Percentiles rank a stretch among this genome's conserved stretches.
These are phyloP conservation scores for Boechera divaricarpa DNA, from an alignment of 345 rosid species.

Conservation along the genomic window DNA sequence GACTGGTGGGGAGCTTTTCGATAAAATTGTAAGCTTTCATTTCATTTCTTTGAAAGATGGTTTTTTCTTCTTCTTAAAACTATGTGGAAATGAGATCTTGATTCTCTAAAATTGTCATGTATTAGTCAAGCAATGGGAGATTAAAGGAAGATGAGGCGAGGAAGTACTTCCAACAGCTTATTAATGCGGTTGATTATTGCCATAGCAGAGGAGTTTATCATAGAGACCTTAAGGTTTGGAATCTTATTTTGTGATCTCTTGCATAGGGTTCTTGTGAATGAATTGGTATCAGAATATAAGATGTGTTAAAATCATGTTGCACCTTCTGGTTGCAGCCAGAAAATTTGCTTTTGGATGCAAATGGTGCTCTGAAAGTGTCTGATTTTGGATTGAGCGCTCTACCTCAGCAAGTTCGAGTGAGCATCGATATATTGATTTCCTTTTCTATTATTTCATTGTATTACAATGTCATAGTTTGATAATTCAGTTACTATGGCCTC, in stretches of 20 bases:
- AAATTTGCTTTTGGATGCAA: constrained; percentile 89
- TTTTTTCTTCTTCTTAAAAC: not conserved
- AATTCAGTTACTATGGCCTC: constrained; percentile 12
- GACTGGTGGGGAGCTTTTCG: constrained; percentile 98
- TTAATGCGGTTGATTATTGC: constrained; percentile 95
- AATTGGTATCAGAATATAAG: not conserved
- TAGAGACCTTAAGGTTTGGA: constrained; percentile 85
- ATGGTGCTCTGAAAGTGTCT: constrained; percentile 83
- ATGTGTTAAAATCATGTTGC: constrained; percentile 4
- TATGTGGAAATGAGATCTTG: constrained; percentile 20
- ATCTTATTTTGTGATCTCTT: not conserved
- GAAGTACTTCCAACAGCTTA: constrained; percentile 93
- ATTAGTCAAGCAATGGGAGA: constrained; percentile 89
- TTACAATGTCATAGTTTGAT: not conserved
- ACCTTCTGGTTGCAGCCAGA: constrained; percentile 75
- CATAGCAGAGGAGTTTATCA: constrained; percentile 97
- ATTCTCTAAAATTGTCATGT: constrained; percentile 9
- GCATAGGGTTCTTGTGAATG: constrained; percentile 1
- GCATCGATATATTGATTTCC: constrained; percentile 28
- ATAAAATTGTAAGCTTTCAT: constrained; percentile 80
- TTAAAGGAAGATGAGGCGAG: constrained; percentile 97
- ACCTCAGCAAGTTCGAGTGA: constrained; percentile 98
- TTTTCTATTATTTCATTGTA: not conserved
- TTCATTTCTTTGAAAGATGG: not conserved
- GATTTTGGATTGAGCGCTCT: constrained; percentile 99